phyloP scores from a whole-genome alignment of 2,329 filamentous ascomycete species.

The Curvularia lunata region DNA sequence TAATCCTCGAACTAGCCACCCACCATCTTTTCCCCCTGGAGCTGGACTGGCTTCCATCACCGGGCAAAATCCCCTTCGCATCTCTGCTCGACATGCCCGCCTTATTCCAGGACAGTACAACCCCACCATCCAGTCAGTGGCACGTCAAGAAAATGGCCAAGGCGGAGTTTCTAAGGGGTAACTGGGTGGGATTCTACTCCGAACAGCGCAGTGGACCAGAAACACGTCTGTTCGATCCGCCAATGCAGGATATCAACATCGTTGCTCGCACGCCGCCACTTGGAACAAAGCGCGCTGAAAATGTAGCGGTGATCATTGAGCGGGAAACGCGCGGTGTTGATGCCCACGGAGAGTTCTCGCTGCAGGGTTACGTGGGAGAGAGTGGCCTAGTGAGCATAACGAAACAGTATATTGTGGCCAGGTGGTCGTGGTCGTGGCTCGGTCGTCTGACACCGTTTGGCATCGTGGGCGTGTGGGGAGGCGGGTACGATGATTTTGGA shows the following conservation, averaged over 20 bases:
- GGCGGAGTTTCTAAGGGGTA: conserved; percentile 21
- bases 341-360: conserved; percentile 20
- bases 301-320: conserved; percentile 12
- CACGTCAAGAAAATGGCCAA: conserved; percentile 28
- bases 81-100: conserved; percentile 25
- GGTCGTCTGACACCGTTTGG: conserved; percentile 33
- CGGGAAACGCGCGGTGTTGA: conserved; percentile 23
- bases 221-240: conserved; percentile 14
- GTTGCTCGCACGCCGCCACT: neutral
- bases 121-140: conserved; percentile 19
- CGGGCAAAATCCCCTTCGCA: conserved; percentile 20
- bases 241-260: conserved; percentile 25
- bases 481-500: conserved; percentile 15
- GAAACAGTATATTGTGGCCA: conserved; percentile 22
- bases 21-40: neutral
- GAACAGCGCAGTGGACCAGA: conserved; percentile 18
- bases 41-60: conserved; percentile 14
- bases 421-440: conserved; percentile 22
- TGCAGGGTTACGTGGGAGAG: conserved; percentile 21
- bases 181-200: conserved; percentile 27
- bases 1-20: conserved; percentile 15
- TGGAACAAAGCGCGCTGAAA: neutral
- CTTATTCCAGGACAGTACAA: conserved; percentile 5
- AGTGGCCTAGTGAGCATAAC: conserved; percentile 23
- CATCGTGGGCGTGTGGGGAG: conserved; percentile 31